Conservation (phyloP, 257 asterid genomes). For the Parsonsia alboflavescens region DNA sequence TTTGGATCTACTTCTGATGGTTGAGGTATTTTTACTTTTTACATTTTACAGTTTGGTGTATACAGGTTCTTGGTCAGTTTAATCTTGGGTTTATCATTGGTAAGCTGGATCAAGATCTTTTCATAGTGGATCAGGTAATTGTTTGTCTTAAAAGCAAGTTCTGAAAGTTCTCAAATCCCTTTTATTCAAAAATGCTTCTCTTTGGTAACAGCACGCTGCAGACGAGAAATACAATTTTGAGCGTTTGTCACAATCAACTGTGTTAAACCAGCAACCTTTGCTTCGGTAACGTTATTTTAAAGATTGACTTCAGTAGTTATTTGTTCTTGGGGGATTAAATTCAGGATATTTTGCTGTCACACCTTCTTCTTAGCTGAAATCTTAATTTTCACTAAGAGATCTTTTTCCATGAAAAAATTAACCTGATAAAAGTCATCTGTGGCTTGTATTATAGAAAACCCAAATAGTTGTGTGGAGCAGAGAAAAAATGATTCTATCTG, state of each 20-base stretch:
- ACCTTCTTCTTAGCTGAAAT: background rate
- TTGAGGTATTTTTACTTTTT: background rate
- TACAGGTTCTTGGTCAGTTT: constrained; percentile 93
- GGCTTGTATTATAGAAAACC: background rate
- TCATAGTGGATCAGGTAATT: constrained; percentile 92
- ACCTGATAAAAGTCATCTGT: background rate
- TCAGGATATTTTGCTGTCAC: background rate
- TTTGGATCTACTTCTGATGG: background rate
- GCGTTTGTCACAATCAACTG: constrained; percentile 69
- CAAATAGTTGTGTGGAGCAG: background rate
- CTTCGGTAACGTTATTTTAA: constrained; percentile 48
- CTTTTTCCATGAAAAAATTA: too few species aligned
- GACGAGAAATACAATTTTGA: constrained; percentile 96
- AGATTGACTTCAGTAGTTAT: background rate
- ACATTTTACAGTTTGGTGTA: constrained; percentile 14
- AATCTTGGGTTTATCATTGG: constrained; percentile 96
- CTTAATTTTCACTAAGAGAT: too few species aligned
- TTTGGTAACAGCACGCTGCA: constrained; percentile 85
- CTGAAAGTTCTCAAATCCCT: background rate
- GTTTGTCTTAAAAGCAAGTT: constrained; percentile 9
- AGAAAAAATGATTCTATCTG: background rate
- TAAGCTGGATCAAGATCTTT: constrained; percentile 78
- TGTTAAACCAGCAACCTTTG: constrained; percentile 94
- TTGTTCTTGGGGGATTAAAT: background rate
- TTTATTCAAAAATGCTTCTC: constrained; percentile 2